Evolutionary conservation across 257 asterid genomes (phyloP), one percentile per base, ranked within the genome.

Genomic region (Nyctanthes arbortristis): DNA sequence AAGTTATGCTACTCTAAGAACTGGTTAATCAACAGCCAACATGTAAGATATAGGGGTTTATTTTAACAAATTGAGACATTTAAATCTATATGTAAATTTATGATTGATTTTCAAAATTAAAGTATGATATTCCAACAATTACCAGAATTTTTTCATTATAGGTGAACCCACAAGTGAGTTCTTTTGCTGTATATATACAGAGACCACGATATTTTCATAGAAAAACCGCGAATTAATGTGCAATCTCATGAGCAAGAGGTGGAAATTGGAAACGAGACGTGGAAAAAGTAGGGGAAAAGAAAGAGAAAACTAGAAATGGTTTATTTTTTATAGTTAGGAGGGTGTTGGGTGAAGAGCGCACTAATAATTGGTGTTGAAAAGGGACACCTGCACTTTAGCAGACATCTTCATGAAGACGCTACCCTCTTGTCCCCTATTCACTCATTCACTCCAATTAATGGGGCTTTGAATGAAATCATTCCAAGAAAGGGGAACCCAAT

Each of bases 341-440:
- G 90, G 80, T 79, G 89, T 82, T 83, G 82, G 84, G 80, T 70
- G 70, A 0, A 39, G 86, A 84, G 82, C 79, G 88, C 63, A 58
- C 84, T 84, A 84, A 87, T 89, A 78, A 87, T 89, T 81, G 88
- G 81, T 72, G 84, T 79, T 76, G 73, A 76, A 70, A 68, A 77
- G 79, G 82, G 68, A 65, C 32, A 74, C 84, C 89, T 65, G n/a
- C 54, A 77, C 92, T 86, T 88, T 84, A 73, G 63, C 79, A 72
- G 87, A 84, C 91, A 86, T 68, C 67, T 68, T 73, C 73, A 88
- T 82, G 37, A 72, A 80, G 71, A 83, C 76, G 75, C 70, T 72
- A 36, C 57, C 70, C 69, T 74, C 67, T 61, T 76, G 76, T 78
- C 82, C 79, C 77, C 75, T n/a, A 64, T 37, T 66, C 0, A 11